Evolutionary conservation across 2,329 filamentous ascomycete genomes (phyloP), one percentile per base, ranked within the genome.

Genomic region (Exophiala bonariae): DNA sequence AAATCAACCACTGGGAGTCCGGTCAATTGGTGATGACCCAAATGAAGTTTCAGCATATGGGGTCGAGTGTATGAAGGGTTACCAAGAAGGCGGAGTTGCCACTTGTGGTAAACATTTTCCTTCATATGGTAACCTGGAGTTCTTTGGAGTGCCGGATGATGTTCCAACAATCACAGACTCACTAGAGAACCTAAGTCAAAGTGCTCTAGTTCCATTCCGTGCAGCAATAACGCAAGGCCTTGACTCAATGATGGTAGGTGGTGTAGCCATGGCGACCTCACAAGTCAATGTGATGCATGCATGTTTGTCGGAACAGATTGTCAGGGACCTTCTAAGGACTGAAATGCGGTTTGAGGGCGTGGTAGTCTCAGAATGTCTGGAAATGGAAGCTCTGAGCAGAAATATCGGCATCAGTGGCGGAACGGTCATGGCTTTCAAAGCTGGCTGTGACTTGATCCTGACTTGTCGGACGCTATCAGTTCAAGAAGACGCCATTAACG

Each of bases 341-440:
- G 90, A 96, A 56, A 79, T 97, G 18, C 86, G 87, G 2, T 97
- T 97, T 60, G 81, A 89, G 40, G 92, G 92, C 1, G 91, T 97
- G 2, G 90, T 93, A 18, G 89, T 97, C 40, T 96, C 91, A 0
- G 92, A 97, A 63, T 97, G 92, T 57, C 72, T 97, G 6, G 92
- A 96, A 65, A 97, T 97, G 92, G 91, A 96, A 62, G 90, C 91
- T 0, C 78, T 97, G 7, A 93, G 89, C 55, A 89, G 95, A 63
- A 95, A 96, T 60, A 93, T 97, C 40, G 92, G 92, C n/a, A 90
- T 99, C 14, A 90, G 92, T 58, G 92, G 93, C 32, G 93, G 93
- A 10, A 96, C 92, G 1, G 89, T 97, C 59, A 96, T 96, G 90
- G 93, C 93, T 3, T 88, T 96, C 41, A 93, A 96, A 65, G 92